A percentile compares a stretch with the other conserved stretches of the same genome.
These are phyloP conservation scores for Dactylellina leptospora DNA, from an alignment of 2,329 filamentous ascomycete species.

Conservation along the genomic window DNA sequence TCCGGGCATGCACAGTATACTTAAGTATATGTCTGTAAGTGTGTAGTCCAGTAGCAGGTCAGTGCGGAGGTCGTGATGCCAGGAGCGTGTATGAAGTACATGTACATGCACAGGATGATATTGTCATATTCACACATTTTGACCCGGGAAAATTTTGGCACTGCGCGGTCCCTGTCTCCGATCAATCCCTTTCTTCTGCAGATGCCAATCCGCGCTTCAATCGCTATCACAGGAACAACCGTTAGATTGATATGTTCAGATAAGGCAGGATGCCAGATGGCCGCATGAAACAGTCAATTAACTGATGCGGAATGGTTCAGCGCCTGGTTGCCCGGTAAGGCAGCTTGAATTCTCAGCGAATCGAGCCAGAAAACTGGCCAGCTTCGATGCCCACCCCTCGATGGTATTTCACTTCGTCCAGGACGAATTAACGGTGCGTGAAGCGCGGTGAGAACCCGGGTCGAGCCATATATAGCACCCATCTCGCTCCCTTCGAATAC, in stretches of 20 bases:
- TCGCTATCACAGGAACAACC: neutral
- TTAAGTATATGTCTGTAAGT: too few species aligned
- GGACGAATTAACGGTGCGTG: too few species aligned
- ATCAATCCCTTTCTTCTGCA: too few species aligned
- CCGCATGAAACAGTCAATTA: constrained; percentile 40
- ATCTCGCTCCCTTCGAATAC: neutral
- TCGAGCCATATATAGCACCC: constrained; percentile 23
- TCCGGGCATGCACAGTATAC: too few species aligned
- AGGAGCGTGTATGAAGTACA: too few species aligned
- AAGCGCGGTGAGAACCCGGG: neutral
- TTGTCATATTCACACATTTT: too few species aligned
- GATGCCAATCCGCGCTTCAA: neutral
- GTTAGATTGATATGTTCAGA: constrained; percentile 17
- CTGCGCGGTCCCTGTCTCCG: neutral
- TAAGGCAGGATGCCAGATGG: constrained; percentile 48
- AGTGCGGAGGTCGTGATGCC: constrained; percentile 10
- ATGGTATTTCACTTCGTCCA: too few species aligned
- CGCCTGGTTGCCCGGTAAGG: constrained; percentile 31
- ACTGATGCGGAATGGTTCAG: constrained; percentile 28
- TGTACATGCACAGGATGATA: too few species aligned
- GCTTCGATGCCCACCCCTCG: constrained; percentile 13
- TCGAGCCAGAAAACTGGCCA: constrained; percentile 21
- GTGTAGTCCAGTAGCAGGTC: too few species aligned
- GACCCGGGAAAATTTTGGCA: constrained; percentile 23
- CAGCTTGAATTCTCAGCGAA: constrained; percentile 38